phyloP scores from a whole-genome alignment of 2,329 filamentous ascomycete species.

The Apiospora pterosperma region DNA sequence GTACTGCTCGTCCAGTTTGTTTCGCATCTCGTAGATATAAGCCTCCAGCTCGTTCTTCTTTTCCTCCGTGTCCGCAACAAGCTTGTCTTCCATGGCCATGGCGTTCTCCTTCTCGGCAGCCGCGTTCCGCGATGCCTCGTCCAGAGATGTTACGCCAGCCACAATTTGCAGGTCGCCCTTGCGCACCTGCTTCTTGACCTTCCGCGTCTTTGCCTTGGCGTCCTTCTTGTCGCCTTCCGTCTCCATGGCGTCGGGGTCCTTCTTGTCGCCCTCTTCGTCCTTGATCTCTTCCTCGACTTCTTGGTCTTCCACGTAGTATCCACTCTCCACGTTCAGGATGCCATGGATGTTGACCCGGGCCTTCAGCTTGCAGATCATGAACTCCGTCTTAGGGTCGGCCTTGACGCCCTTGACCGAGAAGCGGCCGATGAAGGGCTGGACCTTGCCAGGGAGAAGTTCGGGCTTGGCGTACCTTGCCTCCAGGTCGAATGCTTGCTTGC shows the following conservation, averaged over 20 bases:
- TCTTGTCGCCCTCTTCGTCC: constrained; percentile 60
- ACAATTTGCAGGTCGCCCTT: constrained; percentile 93
- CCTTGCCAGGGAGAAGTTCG: constrained; percentile 81
- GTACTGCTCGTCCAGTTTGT: constrained; percentile 92
- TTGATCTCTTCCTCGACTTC: constrained; percentile 93
- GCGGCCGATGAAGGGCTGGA: constrained; percentile 90
- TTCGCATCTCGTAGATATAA: constrained; percentile 94
- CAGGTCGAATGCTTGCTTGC: constrained; percentile 94
- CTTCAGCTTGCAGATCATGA: constrained; percentile 99
- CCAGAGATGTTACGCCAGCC: constrained; percentile 77
- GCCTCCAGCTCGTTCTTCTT: constrained; percentile 99
- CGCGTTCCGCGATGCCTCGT: constrained; percentile 62
- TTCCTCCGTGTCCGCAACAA: constrained; percentile 95
- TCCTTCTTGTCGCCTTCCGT: constrained; percentile 67
- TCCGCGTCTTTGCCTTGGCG: constrained; percentile 72
- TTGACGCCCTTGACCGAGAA: constrained; percentile 99
- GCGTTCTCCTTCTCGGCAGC: constrained; percentile 76
- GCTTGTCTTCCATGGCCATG: constrained; percentile 98
- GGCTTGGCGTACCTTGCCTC: constrained; percentile 92
- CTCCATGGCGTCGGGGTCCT: constrained; percentile 81
- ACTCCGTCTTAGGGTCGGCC: constrained; percentile 88
- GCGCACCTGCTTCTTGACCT: constrained; percentile 98
- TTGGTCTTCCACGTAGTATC: constrained; percentile 97
- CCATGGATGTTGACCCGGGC: constrained; percentile 95
- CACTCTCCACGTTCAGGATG: constrained; percentile 91